Evolutionary conservation across 2,329 filamentous ascomycete species (phyloP).

Genomic region (Ophiostoma ips): DNA sequence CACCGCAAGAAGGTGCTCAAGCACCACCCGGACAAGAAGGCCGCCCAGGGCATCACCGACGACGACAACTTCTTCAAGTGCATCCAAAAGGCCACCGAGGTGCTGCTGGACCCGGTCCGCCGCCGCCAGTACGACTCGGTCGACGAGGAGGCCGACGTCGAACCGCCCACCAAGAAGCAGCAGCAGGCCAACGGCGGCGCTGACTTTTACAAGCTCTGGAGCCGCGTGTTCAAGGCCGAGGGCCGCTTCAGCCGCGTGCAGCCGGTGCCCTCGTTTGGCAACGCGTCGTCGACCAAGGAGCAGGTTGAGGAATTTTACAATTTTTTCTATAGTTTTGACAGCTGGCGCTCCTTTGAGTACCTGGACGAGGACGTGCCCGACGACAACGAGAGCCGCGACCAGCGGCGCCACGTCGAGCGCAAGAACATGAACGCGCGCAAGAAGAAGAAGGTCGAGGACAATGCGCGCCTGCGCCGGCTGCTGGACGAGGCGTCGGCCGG

Average conservation of each 20-base stretch:
- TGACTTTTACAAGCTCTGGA: constrained; percentile 94
- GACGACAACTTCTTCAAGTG: constrained; percentile 99
- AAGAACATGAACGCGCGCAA: constrained; percentile 97
- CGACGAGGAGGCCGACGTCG: constrained; percentile 83
- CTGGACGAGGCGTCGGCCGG: constrained; percentile 73
- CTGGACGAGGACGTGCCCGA: constrained; percentile 97
- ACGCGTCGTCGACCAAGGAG: constrained; percentile 71
- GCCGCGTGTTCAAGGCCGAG: constrained; percentile 79
- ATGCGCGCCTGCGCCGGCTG: constrained; percentile 72
- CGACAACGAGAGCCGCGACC: constrained; percentile 96
- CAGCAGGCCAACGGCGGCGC: constrained; percentile 62
- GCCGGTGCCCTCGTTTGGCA: constrained; percentile 76
- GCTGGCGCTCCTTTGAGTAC: constrained; percentile 95
- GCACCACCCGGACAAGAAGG: constrained; percentile 98
- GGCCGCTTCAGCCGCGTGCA: constrained; percentile 82
- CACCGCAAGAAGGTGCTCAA: constrained; percentile 99
- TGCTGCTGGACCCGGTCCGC: constrained; percentile 82
- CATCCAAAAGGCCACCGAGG: constrained; percentile 94
- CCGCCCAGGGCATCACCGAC: constrained; percentile 70
- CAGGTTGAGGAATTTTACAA: constrained; percentile 96
- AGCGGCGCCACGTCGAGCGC: constrained; percentile 94
- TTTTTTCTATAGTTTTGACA: constrained; percentile 99
- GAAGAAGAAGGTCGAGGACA: constrained; percentile 99
- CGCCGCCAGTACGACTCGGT: constrained; percentile 94
- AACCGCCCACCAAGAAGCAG: constrained; percentile 88